Conservation (phyloP, 2,329 filamentous ascomycete genomes). For the Trichoderma koningii region DNA sequence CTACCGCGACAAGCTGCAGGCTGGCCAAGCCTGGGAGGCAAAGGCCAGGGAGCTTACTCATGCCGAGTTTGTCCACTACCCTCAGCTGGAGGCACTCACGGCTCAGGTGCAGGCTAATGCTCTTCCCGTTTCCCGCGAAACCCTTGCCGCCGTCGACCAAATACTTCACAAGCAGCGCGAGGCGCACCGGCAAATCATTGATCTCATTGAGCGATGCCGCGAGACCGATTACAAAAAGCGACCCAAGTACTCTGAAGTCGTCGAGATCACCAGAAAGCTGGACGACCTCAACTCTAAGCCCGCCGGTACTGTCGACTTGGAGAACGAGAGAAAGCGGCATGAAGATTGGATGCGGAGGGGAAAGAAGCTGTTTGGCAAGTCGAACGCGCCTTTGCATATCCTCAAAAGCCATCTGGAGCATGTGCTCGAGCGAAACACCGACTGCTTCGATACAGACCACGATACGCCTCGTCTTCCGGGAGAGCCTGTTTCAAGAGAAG, state of each 20-base stretch:
- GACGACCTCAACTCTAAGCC: conserved; percentile 93
- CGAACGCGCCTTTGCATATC: conserved; percentile 94
- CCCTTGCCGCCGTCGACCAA: conserved; percentile 78
- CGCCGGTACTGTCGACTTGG: conserved; percentile 84
- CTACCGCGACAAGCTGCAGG: conserved; percentile 73
- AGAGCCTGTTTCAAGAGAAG: conserved; percentile 86
- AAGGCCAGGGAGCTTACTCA: conserved; percentile 91
- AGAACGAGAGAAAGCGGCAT: conserved; percentile 90
- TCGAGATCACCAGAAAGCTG: conserved; percentile 82
- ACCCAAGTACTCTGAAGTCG: conserved; percentile 86
- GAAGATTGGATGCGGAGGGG: conserved; percentile 99
- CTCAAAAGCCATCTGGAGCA: conserved; percentile 92
- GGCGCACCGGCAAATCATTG: conserved; percentile 83
- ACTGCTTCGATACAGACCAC: conserved; percentile 83
- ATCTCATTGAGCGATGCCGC: conserved; percentile 76
- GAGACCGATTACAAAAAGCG: conserved; percentile 74
- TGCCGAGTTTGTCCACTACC: conserved; percentile 90
- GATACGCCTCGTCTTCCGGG: conserved; percentile 89
- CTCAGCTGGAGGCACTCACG: conserved; percentile 89
- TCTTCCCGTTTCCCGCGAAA: conserved; percentile 80
- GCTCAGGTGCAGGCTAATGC: conserved; percentile 70
- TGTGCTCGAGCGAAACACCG: conserved; percentile 83
- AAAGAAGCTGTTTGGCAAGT: conserved; percentile 97
- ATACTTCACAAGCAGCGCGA: conserved; percentile 96
- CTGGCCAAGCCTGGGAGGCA: conserved; percentile 85